Percentiles rank a stretch among this genome's conserved stretches.
phyloP scores from a whole-genome alignment of 352 stramenopile genomes.

The Phytophthora pistaciae region DNA sequence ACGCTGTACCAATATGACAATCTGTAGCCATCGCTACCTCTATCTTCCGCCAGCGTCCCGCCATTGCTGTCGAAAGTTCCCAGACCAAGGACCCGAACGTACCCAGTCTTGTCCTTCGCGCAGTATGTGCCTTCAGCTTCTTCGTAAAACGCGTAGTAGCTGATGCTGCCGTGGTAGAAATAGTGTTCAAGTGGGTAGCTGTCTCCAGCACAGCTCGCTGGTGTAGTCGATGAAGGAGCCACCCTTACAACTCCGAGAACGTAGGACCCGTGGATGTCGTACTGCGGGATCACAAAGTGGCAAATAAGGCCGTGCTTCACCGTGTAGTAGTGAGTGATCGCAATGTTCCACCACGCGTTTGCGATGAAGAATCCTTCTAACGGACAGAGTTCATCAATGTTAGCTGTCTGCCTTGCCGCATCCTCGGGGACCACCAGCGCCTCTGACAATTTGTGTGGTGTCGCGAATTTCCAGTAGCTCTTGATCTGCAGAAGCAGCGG shows the following conservation, averaged over 20 bases:
- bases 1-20: conserved; percentile 24
- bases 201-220: conserved; percentile 6
- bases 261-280: conserved; percentile 28
- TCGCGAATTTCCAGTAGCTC: conserved; percentile 17
- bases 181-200: conserved; percentile 20
- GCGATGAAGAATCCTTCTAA: conserved; percentile 20
- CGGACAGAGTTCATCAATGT: conserved; percentile 6
- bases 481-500: conserved; percentile 8
- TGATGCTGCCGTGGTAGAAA: conserved; percentile 28
- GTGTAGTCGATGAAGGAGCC: background rate
- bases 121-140: conserved; percentile 13
- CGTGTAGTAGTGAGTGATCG: conserved; percentile 12
- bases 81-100: conserved; percentile 15
- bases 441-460: conserved; percentile 12
- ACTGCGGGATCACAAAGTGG: conserved; percentile 25
- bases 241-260: background rate
- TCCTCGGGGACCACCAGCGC: conserved; percentile 1
- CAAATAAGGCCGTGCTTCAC: background rate
- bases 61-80: conserved; percentile 24
- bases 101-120: conserved; percentile 11
- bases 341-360: conserved; percentile 24
- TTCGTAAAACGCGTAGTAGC: conserved; percentile 29
- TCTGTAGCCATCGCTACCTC: conserved; percentile 10
- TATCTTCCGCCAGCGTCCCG: conserved; percentile 7
- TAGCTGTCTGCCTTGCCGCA: background rate